Percentiles rank a stretch among this genome's conserved stretches.
Conservation (phyloP, 805 yeast species). For the Ogataea naganishii region DNA sequence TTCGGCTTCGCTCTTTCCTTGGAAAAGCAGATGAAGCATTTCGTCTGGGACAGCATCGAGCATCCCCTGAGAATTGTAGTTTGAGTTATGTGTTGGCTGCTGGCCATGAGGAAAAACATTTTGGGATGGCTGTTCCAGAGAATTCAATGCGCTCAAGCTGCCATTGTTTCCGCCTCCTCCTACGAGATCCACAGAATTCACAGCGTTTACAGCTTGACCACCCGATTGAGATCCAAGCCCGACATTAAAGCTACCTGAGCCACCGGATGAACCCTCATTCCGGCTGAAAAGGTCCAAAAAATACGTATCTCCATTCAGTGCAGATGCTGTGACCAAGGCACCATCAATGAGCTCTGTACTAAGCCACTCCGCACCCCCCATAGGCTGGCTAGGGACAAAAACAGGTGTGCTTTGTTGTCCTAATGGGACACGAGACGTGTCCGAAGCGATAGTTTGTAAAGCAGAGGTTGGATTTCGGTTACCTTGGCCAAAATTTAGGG, state of each 20-base stretch:
- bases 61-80: slow-evolving; percentile 1
- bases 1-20: slow-evolving; percentile 25
- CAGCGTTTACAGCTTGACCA: too few relatives aligned
- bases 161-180: slow-evolving; percentile 1
- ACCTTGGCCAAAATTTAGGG: too few relatives aligned
- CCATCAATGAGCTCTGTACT: slow-evolving; percentile 65
- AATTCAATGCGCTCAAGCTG: too few relatives aligned
- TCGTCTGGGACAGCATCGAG: slow-evolving; percentile 29
- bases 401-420: neutral
- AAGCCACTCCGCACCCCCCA: slow-evolving; percentile 60
- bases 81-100: slow-evolving; percentile 1
- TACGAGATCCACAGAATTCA: too few relatives aligned
- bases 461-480: too few relatives aligned
- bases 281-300: slow-evolving; percentile 43
- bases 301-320: slow-evolving; percentile 51
- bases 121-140: too few relatives aligned
- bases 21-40: slow-evolving; percentile 44
- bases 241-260: too few relatives aligned
- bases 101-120: neutral
- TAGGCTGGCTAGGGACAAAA: neutral
- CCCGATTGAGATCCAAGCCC: too few relatives aligned
- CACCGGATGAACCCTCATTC: too few relatives aligned
- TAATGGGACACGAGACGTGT: slow-evolving; percentile 1
- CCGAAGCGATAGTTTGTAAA: too few relatives aligned
- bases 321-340: slow-evolving; percentile 67